Evolutionary conservation across 75 land plant species (phyloP).

Genomic region (Selaginella moellendorffii): DNA sequence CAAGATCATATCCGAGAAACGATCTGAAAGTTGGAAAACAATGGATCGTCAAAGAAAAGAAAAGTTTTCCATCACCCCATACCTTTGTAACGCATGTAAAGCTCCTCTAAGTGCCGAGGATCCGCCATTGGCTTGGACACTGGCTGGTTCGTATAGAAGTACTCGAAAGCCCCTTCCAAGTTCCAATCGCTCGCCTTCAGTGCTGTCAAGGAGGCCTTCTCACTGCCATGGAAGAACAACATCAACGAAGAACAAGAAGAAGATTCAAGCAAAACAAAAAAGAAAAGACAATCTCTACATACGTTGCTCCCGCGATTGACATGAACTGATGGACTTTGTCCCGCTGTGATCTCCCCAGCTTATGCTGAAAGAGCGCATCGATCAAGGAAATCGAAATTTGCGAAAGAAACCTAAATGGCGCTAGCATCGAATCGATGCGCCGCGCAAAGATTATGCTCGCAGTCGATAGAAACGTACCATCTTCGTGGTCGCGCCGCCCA

Average conservation of each 20-base stretch:
- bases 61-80: not conserved
- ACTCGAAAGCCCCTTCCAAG: constrained; percentile 85
- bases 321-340: constrained; percentile 95
- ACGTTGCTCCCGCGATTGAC: constrained; percentile 81
- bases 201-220: constrained; percentile 60
- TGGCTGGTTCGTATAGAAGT: constrained; percentile 83
- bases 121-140: constrained; percentile 48
- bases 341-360: constrained; percentile 66
- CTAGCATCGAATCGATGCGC: no score
- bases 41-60: not conserved
- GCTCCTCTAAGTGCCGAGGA: constrained; percentile 74
- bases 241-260: constrained; percentile 12
- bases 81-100: constrained; percentile 85
- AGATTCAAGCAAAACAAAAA: not conserved
- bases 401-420: no score
- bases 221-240: no score
- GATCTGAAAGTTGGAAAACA: constrained; percentile 36
- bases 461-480: no score
- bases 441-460: no score
- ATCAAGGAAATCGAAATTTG: no score
- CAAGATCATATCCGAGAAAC: constrained; percentile 74
- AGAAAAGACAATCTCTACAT: not conserved
- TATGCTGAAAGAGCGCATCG: constrained; percentile 67
- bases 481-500: no score
- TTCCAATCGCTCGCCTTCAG: constrained; percentile 94